phyloP scores from a whole-genome alignment of 2,329 filamentous ascomycete species.

The Capronia americana region DNA sequence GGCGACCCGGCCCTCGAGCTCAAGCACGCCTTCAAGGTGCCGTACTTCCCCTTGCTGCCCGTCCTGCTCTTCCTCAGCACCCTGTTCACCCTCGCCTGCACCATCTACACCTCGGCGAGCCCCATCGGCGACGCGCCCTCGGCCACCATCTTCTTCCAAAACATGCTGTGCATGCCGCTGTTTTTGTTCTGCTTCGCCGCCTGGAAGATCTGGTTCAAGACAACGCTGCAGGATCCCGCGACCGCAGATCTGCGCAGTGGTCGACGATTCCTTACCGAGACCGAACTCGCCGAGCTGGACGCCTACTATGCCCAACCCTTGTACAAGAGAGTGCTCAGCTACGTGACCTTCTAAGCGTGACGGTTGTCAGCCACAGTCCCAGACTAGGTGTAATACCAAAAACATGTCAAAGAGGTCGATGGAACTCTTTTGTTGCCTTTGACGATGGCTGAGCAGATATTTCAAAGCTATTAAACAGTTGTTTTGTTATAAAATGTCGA shows the following conservation, averaged over 20 bases:
- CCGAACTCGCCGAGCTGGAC: slow-evolving; percentile 8
- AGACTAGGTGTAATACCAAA: background rate
- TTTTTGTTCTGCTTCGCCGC: slow-evolving; percentile 50
- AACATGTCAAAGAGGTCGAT: too few relatives aligned
- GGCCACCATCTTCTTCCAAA: slow-evolving; percentile 53
- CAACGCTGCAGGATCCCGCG: background rate
- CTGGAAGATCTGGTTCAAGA: slow-evolving; percentile 46
- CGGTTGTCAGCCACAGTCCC: background rate
- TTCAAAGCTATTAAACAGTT: too few relatives aligned
- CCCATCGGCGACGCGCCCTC: slow-evolving; percentile 62
- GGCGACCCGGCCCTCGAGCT: slow-evolving; percentile 63
- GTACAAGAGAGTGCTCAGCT: slow-evolving; percentile 10
- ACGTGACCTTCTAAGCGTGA: slow-evolving; percentile 11
- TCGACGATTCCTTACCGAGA: slow-evolving; percentile 9
- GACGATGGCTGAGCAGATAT: too few relatives aligned
- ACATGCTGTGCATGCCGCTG: slow-evolving; percentile 56
- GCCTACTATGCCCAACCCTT: slow-evolving; percentile 15
- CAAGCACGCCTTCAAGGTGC: slow-evolving; percentile 78
- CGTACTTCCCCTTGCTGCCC: slow-evolving; percentile 79
- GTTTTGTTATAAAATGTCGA: too few relatives aligned
- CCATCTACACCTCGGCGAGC: slow-evolving; percentile 87
- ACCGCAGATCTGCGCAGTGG: slow-evolving; percentile 7
- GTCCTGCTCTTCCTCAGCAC: slow-evolving; percentile 77
- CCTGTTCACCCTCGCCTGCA: slow-evolving; percentile 74
- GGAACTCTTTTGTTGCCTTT: too few relatives aligned